Evolutionary conservation across 208 protist genomes (phyloP), one percentile per base, ranked within the genome.

Genomic region (Balamuthia mandrillaris): DNA sequence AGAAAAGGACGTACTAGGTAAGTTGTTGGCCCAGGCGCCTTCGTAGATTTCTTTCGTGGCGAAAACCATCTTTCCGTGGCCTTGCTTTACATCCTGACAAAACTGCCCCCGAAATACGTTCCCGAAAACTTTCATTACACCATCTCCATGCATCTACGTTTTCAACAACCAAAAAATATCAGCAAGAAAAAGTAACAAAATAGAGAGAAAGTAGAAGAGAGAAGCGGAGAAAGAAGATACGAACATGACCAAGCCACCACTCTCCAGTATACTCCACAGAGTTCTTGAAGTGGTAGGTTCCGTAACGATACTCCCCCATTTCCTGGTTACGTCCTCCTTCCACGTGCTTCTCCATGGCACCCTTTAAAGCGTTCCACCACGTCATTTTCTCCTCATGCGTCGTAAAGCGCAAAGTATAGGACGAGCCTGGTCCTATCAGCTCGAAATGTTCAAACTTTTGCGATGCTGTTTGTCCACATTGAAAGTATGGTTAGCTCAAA

Each of bases 71-170:
- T 24, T 24, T 10, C 75, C 75, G 52, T 68, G 52, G 54, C 75
- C 75, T 49, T 56, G 49, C 75, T 83, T 83, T 56, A 68, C 66
- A 33, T 83, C 75, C 27, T 83, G 52, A 9, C 21, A 31, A 56
- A 83, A 83, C 75, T 83, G 52, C 21, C 75, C 75, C 31, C 66
- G 52, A 44, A 68, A 83, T n/a, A 44, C 66, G 9, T 49, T 68
- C 4, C 75, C 75, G 75, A 68, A 44, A n/a, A 68, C 75, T 41
- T 68, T 83, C 75, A 83, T 83, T n/a, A 83, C 52, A 10, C 75
- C 75, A 29, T 83, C 66, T 35, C 75, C 75, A 49, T 83, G 52
- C 5, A 83, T 41, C 75, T 83, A n/a, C n/a, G n/a, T n/a, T n/a
- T n/a, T n/a, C n/a, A n/a, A n/a, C n/a, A n/a, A n/a, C n/a, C n/a